Evolutionary conservation across 2,329 filamentous ascomycete species (phyloP).

Genomic region (Macrophomina tecta): DNA sequence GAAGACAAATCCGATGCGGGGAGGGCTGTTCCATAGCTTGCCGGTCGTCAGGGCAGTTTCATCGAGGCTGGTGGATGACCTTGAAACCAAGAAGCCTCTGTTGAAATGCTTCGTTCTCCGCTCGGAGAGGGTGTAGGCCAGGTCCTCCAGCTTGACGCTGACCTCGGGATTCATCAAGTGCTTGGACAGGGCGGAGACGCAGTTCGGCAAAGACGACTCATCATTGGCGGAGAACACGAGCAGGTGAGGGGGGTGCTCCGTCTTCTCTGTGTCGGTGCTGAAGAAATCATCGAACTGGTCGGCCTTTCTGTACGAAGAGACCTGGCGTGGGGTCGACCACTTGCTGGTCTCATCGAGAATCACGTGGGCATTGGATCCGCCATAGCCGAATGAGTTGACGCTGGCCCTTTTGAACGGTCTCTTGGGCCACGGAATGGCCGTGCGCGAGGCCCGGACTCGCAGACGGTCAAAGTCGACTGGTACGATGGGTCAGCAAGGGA

Average conservation of each 20-base stretch:
- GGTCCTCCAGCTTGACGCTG: conserved; percentile 1
- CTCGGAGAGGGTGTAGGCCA: conserved; percentile 23
- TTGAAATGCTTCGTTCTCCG: conserved; percentile 9
- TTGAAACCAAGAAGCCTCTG: not conserved
- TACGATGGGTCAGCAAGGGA: not conserved
- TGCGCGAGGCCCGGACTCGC: not conserved
- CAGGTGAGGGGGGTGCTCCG: not conserved
- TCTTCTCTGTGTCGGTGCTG: not conserved
- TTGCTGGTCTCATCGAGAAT: conserved; percentile 14
- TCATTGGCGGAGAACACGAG: conserved; percentile 29
- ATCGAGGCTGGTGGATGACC: not conserved
- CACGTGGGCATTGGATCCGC: conserved; percentile 27
- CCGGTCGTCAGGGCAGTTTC: conserved; percentile 2
- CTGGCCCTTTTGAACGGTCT: conserved; percentile 3
- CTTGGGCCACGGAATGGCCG: conserved; percentile 34
- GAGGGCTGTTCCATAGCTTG: conserved; percentile 6
- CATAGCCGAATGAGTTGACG: conserved; percentile 29
- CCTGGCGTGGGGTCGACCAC: not conserved
- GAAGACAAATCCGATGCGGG: conserved; percentile 33
- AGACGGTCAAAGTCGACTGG: conserved; percentile 17
- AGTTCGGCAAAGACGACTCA: conserved; percentile 21
- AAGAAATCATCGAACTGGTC: conserved; percentile 13
- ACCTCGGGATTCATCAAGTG: conserved; percentile 29
- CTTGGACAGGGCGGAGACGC: conserved; percentile 2
- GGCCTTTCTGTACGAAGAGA: conserved; percentile 7